Evolutionary conservation across 2,329 filamentous ascomycete species (phyloP), one percentile per base, ranked within the genome.

Genomic region (Nothophoma quercina): DNA sequence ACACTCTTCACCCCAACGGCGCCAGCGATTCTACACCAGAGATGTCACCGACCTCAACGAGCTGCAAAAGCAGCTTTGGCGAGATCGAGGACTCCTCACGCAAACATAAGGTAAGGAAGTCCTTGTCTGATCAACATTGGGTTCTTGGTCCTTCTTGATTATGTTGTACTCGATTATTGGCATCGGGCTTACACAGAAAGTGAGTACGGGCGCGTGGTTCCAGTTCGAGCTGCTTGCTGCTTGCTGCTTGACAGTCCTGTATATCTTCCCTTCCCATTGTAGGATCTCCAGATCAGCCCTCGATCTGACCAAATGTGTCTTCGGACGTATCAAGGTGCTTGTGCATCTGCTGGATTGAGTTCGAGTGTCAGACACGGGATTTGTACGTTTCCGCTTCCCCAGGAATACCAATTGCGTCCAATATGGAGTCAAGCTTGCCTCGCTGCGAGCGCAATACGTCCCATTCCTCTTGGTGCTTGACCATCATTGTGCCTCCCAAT

Each of bases 1-100:
- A 96, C 28, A 90, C 91, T 7, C 79, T 97, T 44, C 83, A 96
- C 16, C 91, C 91, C 57, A 96, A 97, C 73, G 93, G 93, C 55
- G 91, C 90, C 23, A 91, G 34, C 29, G 51, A 41, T 8, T 47
- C 58, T 8, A 33, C 40, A 16, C 60, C 58, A 10, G 50, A 52
- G 16, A 32, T 38, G 2, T 47, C 38, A 7, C 50, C 36, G 9
- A 36, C 12, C 9, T 41, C 38, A 9, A 9, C 38, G 5, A 34
- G 19, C 32, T 47, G 51, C 16, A 53, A 50, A 23, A 56, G 50
- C 23, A 62, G 60, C 47, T 60, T 62, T n/a, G n/a, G n/a, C 39
- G 59, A 55, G 5, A 49, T 51, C 19, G 42, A 51, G 10, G 43
- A 23, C 19, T 15, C 32, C 9, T 16, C 42, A 38, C 10, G 22